Conservation (phyloP, 495 filamentous ascomycete species). For the Penicillium alfredii region DNA sequence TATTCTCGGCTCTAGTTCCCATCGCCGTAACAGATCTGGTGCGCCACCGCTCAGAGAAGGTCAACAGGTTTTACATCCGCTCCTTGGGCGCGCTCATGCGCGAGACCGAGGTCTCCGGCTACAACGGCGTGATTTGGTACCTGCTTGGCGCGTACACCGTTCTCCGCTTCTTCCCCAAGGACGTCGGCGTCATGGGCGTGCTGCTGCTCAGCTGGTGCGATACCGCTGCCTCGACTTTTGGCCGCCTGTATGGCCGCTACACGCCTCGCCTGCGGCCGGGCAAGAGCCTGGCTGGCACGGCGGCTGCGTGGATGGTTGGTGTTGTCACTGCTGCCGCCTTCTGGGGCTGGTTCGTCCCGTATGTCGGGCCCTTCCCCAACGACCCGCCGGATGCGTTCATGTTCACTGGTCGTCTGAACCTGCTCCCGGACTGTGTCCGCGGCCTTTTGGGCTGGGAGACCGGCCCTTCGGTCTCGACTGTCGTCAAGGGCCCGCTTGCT, state of each 20-base stretch:
- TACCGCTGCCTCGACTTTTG: slow-evolving; percentile 90
- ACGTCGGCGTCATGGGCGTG: slow-evolving; percentile 84
- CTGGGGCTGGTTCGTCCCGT: slow-evolving; percentile 80
- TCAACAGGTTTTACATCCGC: slow-evolving; percentile 85
- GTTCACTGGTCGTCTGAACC: slow-evolving; percentile 66
- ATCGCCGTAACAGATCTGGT: slow-evolving; percentile 77
- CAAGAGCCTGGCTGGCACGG: slow-evolving; percentile 85
- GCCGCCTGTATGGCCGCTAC: slow-evolving; percentile 74
- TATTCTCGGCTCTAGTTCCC: slow-evolving; percentile 79
- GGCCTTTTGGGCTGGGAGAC: slow-evolving; percentile 40
- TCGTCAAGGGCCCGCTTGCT: slow-evolving; percentile 61
- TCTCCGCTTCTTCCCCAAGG: slow-evolving; percentile 84
- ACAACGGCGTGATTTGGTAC: slow-evolving; percentile 97
- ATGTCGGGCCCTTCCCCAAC: slow-evolving; percentile 57
- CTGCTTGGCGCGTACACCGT: slow-evolving; percentile 83
- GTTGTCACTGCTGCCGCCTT: slow-evolving; percentile 74
- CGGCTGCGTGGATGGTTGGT: slow-evolving; percentile 77
- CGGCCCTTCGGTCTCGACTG: slow-evolving; percentile 34
- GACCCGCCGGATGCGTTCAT: slow-evolving; percentile 67
- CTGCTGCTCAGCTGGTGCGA: slow-evolving; percentile 96
- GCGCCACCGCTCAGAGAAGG: slow-evolving; percentile 68
- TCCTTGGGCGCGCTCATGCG: slow-evolving; percentile 88
- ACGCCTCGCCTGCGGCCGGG: slow-evolving; percentile 78
- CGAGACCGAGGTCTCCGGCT: slow-evolving; percentile 85
- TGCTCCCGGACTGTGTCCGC: slow-evolving; percentile 51